These are phyloP conservation scores for Heterotrichella gracilis DNA, from an alignment of 352 stramenopile species.

Conservation along the genomic window DNA sequence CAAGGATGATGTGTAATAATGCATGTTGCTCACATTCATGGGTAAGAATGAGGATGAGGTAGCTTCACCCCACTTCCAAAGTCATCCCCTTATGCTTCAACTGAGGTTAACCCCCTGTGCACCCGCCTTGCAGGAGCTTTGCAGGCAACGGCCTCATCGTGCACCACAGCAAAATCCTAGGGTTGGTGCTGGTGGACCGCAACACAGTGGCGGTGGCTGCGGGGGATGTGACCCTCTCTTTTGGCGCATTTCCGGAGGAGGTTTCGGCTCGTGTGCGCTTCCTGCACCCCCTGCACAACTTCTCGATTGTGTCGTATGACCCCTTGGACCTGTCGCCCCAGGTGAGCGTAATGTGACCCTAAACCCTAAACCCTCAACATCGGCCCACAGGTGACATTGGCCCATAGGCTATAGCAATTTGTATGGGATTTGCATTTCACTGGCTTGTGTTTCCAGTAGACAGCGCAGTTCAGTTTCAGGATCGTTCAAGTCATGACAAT, in stretches of 20 bases:
- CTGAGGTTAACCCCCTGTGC: too few relatives aligned
- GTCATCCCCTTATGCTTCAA: too few relatives aligned
- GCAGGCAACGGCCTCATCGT: slow-evolving; percentile 49
- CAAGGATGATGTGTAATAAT: too few relatives aligned
- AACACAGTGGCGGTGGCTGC: slow-evolving; percentile 50
- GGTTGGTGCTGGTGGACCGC: slow-evolving; percentile 54
- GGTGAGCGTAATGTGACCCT: not conserved
- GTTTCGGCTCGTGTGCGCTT: slow-evolving; percentile 44
- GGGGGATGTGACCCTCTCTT: slow-evolving; percentile 42
- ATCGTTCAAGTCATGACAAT: slow-evolving; percentile 4
- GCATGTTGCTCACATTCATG: too few relatives aligned
- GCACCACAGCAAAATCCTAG: too few relatives aligned
- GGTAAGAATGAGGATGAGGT: too few relatives aligned
- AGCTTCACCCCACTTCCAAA: too few relatives aligned
- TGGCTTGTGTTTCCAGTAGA: not conserved
- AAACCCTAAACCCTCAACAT: too few relatives aligned
- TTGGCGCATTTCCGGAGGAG: slow-evolving; percentile 40
- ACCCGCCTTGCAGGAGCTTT: too few relatives aligned
- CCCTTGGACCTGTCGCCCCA: slow-evolving; percentile 26
- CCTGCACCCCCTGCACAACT: slow-evolving; percentile 58
- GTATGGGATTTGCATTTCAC: not conserved
- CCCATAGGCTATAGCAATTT: not conserved
- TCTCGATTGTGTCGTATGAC: slow-evolving; percentile 49
- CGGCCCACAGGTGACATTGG: not conserved
- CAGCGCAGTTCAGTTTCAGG: not conserved